Conservation (phyloP, 352 stramenopile genomes). For the Phytophthora kernoviae region DNA sequence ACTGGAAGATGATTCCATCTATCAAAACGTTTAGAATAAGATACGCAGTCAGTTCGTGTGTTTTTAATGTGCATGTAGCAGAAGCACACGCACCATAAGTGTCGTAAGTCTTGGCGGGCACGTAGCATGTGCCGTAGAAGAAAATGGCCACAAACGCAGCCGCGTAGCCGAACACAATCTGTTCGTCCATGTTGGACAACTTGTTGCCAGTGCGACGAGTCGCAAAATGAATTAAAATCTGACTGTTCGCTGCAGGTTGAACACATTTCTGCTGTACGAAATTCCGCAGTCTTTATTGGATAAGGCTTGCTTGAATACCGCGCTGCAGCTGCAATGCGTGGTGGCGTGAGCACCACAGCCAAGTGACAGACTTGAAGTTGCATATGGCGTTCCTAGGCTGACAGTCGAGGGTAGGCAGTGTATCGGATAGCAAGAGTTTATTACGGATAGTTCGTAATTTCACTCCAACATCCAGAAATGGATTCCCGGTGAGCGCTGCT, state of each 20-base stretch:
- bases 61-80: conserved; percentile 1
- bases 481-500: too few species aligned
- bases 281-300: not conserved
- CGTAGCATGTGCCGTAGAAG: conserved; percentile 88
- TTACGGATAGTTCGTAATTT: too few species aligned
- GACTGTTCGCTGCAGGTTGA: not conserved
- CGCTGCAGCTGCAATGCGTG: too few species aligned
- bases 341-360: too few species aligned
- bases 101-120: conserved; percentile 80
- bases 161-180: conserved; percentile 59
- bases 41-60: not conserved
- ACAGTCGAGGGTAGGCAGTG: too few species aligned
- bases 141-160: conserved; percentile 73
- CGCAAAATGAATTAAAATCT: not conserved
- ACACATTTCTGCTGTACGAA: not conserved
- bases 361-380: too few species aligned
- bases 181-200: conserved; percentile 26
- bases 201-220: not conserved
- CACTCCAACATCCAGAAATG: too few species aligned
- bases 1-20: conserved; percentile 91
- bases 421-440: too few species aligned
- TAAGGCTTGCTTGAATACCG: not conserved
- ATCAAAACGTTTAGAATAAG: not conserved
- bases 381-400: too few species aligned
- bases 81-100: conserved; percentile 64